Conservation (phyloP, 2,329 filamentous ascomycete genomes). For the Fusarium setosum region DNA sequence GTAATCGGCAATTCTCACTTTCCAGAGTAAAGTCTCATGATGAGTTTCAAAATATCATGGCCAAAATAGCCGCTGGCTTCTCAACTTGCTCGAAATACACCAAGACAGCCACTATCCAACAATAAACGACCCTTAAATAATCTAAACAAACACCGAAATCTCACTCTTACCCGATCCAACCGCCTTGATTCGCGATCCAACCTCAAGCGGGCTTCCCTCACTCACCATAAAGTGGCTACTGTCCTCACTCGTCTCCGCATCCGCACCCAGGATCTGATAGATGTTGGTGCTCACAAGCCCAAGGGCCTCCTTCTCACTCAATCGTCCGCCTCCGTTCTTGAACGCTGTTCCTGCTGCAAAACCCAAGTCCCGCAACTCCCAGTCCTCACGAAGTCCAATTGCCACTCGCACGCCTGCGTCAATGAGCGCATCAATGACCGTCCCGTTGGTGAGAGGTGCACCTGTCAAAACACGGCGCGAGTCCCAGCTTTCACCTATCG, state of each 20-base stretch:
- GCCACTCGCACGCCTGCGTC: slow-evolving; percentile 69
- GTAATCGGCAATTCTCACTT: slow-evolving; percentile 19
- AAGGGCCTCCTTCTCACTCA: slow-evolving; percentile 66
- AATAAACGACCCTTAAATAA: background rate
- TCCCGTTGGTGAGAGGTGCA: slow-evolving; percentile 74
- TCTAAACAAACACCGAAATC: slow-evolving; percentile 51
- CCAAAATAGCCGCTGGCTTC: too few species aligned
- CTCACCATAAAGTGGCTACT: slow-evolving; percentile 68
- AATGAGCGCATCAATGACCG: slow-evolving; percentile 66
- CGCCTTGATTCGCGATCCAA: slow-evolving; percentile 66
- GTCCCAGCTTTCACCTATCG: slow-evolving; percentile 68
- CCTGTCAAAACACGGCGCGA: slow-evolving; percentile 71
- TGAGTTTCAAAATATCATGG: background rate
- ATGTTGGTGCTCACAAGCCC: slow-evolving; percentile 68
- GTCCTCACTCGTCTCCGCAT: slow-evolving; percentile 42
- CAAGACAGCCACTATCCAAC: background rate
- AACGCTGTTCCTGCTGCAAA: slow-evolving; percentile 70
- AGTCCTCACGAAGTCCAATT: slow-evolving; percentile 71
- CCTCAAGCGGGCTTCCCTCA: slow-evolving; percentile 72
- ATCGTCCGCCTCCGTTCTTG: slow-evolving; percentile 64
- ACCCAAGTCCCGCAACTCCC: slow-evolving; percentile 69
- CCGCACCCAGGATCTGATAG: slow-evolving; percentile 66
- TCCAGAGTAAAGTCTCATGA: slow-evolving; percentile 12
- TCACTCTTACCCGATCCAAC: slow-evolving; percentile 53
- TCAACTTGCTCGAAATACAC: background rate